Evolutionary conservation across 495 filamentous ascomycete species (phyloP).

Genomic region (Talaromyces liani): DNA sequence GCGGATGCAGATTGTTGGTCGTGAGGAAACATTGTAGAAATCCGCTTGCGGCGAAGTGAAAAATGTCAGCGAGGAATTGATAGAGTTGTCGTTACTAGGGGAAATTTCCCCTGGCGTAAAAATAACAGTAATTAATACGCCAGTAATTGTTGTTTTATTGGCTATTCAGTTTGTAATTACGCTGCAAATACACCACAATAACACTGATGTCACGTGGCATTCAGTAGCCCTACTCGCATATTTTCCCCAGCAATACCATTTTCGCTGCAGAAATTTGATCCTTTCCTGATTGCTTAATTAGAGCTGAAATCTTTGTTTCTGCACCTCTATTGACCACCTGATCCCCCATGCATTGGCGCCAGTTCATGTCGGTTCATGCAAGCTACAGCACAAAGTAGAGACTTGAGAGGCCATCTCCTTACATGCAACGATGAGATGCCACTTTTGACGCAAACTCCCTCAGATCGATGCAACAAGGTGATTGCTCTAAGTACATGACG

Average conservation of each 20-base stretch:
- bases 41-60: not conserved
- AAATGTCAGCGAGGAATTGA: not conserved
- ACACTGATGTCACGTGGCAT: slow-evolving; percentile 3
- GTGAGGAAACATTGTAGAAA: not conserved
- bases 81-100: not conserved
- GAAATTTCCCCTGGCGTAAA: not conserved
- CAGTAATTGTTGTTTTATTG: not conserved
- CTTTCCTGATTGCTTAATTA: not conserved
- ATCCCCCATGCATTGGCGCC: not conserved
- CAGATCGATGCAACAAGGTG: not conserved
- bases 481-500: not conserved
- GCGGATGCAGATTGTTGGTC: not conserved
- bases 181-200: not conserved
- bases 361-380: not conserved
- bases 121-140: not conserved
- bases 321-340: not conserved
- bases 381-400: not conserved
- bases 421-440: not conserved
- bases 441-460: not conserved
- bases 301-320: not conserved
- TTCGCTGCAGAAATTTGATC: not conserved
- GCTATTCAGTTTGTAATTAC: not conserved
- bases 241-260: not conserved
- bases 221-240: not conserved
- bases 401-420: not conserved